These are phyloP conservation scores for Cochlearia excelsa DNA, from an alignment of 345 rosid species.

Conservation along the genomic window DNA sequence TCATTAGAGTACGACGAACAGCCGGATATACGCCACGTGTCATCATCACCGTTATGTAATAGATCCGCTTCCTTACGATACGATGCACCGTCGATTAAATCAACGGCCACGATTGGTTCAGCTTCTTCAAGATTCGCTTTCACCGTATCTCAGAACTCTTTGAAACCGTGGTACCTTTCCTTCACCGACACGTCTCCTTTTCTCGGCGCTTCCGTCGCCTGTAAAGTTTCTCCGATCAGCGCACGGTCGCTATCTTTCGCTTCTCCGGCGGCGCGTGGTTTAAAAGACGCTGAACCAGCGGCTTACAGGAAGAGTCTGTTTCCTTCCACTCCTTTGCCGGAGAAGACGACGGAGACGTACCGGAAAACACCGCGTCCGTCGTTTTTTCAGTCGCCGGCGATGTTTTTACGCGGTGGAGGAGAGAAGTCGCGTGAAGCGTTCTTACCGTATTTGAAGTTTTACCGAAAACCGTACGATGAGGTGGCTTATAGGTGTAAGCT, in stretches of 20 bases:
- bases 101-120: conserved; percentile 72
- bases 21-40: conserved; percentile 55
- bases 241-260: conserved; percentile 75
- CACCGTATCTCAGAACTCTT: conserved; percentile 82
- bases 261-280: conserved; percentile 60
- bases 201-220: conserved; percentile 37
- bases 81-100: conserved; percentile 51
- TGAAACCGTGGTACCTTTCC: conserved; percentile 92
- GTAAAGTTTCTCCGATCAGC: conserved; percentile 61
- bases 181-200: conserved; percentile 57
- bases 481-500: conserved; percentile 83
- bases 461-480: conserved; percentile 87
- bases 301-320: conserved; percentile 48
- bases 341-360: conserved; percentile 37
- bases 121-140: conserved; percentile 91
- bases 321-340: conserved; percentile 83
- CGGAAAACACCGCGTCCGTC: conserved; percentile 74
- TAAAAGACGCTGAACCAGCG: conserved; percentile 20
- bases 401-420: conserved; percentile 51
- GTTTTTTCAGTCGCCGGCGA: conserved; percentile 87
- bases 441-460: conserved; percentile 66
- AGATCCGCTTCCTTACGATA: conserved; percentile 76
- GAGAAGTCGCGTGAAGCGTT: conserved; percentile 77
- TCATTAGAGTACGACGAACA: conserved; percentile 74
- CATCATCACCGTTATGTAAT: conserved; percentile 34